Base-by-base conservation (phyloP, 2,329 filamentous ascomycete genomes). In the Neonectria ditissima region DNA sequence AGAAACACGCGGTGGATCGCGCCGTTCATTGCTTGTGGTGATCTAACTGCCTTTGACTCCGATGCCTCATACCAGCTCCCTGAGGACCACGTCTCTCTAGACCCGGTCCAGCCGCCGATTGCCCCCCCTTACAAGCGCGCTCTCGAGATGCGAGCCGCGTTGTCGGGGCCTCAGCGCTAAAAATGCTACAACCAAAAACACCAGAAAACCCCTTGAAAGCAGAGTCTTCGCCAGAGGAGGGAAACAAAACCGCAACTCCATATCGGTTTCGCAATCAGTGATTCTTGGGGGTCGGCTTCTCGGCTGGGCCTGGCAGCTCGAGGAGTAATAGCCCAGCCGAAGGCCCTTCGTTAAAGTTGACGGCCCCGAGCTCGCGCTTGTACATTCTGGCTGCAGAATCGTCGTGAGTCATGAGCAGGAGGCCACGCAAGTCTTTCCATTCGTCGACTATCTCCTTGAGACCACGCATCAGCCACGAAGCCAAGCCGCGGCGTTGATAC, bases 21-120 rank as follows among this genome's bases (percentile, higher is more conserved):
- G 4, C 94, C 95, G 0, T 99, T 99, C 76, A 87, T 99, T 73
- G 94, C 96, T n/a, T 99, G 96, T 77, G 96, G 96, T 48, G 96
- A 99, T 79, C 84, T 99, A 56, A 97, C 94, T 24, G 90, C 93
- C 11, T 99, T 94, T 81, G 96, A 99, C 81, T 94, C 95, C 1
- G 96, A 99, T 83, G 95, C 96, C 4, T 96, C 94, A 5, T 97
- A 98, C 79, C 88, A 92, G 69, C 83, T 99, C 18, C 94, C 96
- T 0, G 91, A 94, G 64, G 92, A 94, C 69, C 88, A 97, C 75
- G 87, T 97, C 55, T 94, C 91, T 70, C 85, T 98, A 52, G 94
- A 97, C 76, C 96, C 96, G 0, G 88, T 99, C 32, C 96, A 98
- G 77, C 95, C 95, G 28, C 96, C 96, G 0, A 99, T 96, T 37